Base-by-base conservation (phyloP, 805 yeast species). In the Candida patagonica region DNA sequence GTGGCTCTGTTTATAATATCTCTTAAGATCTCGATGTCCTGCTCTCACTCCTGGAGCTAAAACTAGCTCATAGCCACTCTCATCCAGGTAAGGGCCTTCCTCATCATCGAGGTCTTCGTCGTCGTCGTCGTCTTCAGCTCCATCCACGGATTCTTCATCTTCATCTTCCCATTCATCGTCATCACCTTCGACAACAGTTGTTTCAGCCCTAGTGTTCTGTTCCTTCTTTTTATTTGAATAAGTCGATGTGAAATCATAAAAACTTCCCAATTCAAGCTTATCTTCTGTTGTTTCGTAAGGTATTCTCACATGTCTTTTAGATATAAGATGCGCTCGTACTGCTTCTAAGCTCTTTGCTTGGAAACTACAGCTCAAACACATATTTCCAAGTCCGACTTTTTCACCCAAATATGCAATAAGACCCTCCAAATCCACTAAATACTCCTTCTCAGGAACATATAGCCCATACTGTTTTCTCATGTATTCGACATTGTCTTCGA, bases 261-360 rank as follows among this genome's bases (percentile, higher is more conserved):
- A 92, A 30, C 76, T 80, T 0, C 87, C 73, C 32, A 89, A 69
- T 53, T 79, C 81, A 35, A 77, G 70, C 54, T 78, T 77, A 53
- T 92, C 94, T 42, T 79, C 80, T 40, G 76, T 80, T 0, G 76
- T 61, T 52, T 92, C 97, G 60, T 82, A 92, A 1, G 97, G 96
- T 44, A 92, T 71, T 54, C 76, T 74, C 65, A 89, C 81, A 60
- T 92, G 99, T 42, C 86, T 76, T 60, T 92, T 92, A 6, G 81
- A 71, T 4, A 68, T 52, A 82, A 86, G 80, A 60, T 92, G 99
- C 31, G 85, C 92, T 50, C 95, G 78, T 8, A 84, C 87, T 44
- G 95, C 82, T 53, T 84, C 94, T 23, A 89, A 56, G 40, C 77
- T 75, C 45, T 74, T 73, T n/a, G 97, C 97, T 59, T 83, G 81